Conservation (phyloP, 768 basidiomycete genomes). For the Tephrocybe sp. region DNA sequence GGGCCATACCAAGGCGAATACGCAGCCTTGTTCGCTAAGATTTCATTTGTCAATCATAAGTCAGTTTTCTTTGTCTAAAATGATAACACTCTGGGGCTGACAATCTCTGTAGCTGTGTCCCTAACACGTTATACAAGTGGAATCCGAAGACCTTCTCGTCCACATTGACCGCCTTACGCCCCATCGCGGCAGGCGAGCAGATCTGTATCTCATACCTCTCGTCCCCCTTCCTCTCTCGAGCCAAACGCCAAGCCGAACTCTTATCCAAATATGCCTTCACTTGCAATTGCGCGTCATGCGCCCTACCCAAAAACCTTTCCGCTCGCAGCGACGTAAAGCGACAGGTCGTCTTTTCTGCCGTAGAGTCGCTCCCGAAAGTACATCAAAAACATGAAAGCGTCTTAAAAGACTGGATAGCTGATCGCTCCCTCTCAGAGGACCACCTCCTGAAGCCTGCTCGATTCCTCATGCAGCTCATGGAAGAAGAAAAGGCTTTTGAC, state of each 20-base stretch:
- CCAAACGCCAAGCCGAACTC: constrained; percentile 10
- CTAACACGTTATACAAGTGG: constrained; percentile 16
- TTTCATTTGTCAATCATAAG: constrained; percentile 19
- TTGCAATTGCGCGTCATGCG: constrained; percentile 18
- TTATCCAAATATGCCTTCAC: constrained; percentile 14
- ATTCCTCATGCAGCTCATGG: constrained; percentile 13
- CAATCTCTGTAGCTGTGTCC: constrained; percentile 12
- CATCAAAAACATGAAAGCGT: constrained; percentile 7
- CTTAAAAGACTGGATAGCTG: constrained; percentile 12
- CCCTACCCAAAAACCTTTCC: constrained; percentile 12
- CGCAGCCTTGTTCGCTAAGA: neutral
- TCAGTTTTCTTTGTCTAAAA: constrained; percentile 1
- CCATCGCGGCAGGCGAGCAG: constrained; percentile 18
- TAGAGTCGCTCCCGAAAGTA: neutral
- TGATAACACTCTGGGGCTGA: constrained; percentile 9
- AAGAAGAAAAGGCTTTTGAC: constrained; percentile 15
- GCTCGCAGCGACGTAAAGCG: constrained; percentile 19
- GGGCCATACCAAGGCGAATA: constrained; percentile 12
- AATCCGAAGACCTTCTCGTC: constrained; percentile 4
- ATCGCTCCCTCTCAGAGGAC: constrained; percentile 15
- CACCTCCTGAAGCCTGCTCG: constrained; percentile 6
- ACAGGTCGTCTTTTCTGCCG: constrained; percentile 1
- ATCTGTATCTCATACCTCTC: constrained; percentile 15
- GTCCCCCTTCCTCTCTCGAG: neutral
- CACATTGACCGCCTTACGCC: constrained; percentile 14